Percentiles rank a stretch among this genome's conserved stretches.
These are phyloP conservation scores for Trypanosoma scelopori DNA, from an alignment of 208 protist genomes.

Conservation along the genomic window DNA sequence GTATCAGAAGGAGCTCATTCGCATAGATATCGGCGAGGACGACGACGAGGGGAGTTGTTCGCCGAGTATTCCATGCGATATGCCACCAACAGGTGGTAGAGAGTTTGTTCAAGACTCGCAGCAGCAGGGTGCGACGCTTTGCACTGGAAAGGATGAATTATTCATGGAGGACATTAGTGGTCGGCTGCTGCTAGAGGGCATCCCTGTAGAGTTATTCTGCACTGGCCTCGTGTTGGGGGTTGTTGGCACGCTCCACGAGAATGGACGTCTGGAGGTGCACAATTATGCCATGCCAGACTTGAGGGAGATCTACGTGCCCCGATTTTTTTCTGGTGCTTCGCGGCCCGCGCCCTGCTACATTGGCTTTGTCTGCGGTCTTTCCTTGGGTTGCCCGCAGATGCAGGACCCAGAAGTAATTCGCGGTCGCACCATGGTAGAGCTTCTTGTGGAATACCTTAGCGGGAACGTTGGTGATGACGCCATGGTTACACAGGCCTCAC, in stretches of 20 bases:
- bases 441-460: constrained; percentile 81
- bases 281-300: constrained; percentile 58
- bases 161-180: constrained; percentile 86
- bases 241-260: constrained; percentile 61
- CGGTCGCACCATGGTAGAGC: constrained; percentile 47
- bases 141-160: constrained; percentile 60
- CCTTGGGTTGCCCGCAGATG: constrained; percentile 24
- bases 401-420: constrained; percentile 30
- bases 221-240: constrained; percentile 80
- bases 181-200: constrained; percentile 55
- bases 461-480: constrained; percentile 57
- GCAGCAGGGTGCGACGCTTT: constrained; percentile 51
- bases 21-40: constrained; percentile 81
- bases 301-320: constrained; percentile 47
- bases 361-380: constrained; percentile 78
- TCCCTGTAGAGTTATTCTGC: constrained; percentile 58
- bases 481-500: constrained; percentile 41
- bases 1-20: constrained; percentile 84
- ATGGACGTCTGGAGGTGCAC: constrained; percentile 64
- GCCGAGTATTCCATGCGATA: constrained; percentile 28
- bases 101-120: constrained; percentile 25
- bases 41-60: constrained; percentile 29
- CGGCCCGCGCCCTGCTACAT: constrained; percentile 68
- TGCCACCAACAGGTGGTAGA: constrained; percentile 26
- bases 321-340: constrained; percentile 21